phyloP scores from a whole-genome alignment of 2,329 filamentous ascomycete species.

The Fusarium burgessii region DNA sequence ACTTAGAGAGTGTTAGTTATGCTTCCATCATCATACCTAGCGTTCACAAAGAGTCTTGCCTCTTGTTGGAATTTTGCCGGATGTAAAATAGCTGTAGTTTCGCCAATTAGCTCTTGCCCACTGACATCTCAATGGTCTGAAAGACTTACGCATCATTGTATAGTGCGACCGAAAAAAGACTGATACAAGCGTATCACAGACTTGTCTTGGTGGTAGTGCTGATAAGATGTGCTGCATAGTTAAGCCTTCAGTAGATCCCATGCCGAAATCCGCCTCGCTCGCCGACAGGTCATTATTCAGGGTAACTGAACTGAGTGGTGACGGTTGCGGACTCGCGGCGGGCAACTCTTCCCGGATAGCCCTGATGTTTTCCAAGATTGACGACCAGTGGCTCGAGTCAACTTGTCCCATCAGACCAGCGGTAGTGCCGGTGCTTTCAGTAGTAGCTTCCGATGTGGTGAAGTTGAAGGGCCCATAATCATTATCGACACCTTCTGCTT shows the following conservation, averaged over 20 bases:
- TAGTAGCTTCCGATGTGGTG: too few relatives aligned
- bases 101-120: rapidly evolving
- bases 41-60: constrained; percentile 1
- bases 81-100: constrained; percentile 41
- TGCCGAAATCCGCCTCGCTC: neutral
- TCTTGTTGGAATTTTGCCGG: constrained; percentile 47
- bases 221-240: constrained; percentile 34
- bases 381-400: constrained; percentile 51
- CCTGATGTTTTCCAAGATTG: constrained; percentile 52
- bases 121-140: rapidly evolving
- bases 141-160: constrained; percentile 42
- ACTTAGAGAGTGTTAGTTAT: constrained; percentile 41
- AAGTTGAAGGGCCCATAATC: rapidly evolving
- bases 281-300: rapidly evolving
- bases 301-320: rapidly evolving
- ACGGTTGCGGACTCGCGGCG: rapidly evolving
- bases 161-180: constrained; percentile 47
- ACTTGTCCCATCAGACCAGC: constrained; percentile 31
- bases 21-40: neutral
- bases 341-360: constrained; percentile 50
- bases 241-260: neutral
- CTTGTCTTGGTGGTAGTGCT: constrained; percentile 40
- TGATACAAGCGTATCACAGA: constrained; percentile 49
- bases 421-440: rapidly evolving
- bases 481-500: neutral